Conservation (phyloP, 768 basidiomycete species). For the Nevesoporus exiguus region DNA sequence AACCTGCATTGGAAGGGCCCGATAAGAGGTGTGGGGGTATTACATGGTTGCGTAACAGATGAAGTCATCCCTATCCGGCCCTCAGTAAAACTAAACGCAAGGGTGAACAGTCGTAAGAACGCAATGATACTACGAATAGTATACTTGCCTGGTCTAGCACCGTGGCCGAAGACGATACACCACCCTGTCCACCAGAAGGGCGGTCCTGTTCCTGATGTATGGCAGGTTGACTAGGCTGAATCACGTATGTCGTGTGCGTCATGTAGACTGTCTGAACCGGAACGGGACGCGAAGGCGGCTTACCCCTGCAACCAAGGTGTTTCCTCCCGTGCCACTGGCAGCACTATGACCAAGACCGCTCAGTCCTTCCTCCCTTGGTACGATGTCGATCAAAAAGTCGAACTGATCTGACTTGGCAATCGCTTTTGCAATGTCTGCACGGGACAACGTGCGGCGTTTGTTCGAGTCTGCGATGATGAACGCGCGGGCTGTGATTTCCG, state of each 20-base stretch:
- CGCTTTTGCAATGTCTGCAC: slow-evolving; percentile 91
- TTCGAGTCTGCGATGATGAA: slow-evolving; percentile 95
- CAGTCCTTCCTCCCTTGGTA: slow-evolving; percentile 73
- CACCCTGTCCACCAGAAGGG: slow-evolving; percentile 16
- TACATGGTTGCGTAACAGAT: slow-evolving; percentile 5
- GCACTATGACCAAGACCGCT: slow-evolving; percentile 20
- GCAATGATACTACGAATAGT: neutral
- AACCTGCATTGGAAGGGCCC: neutral
- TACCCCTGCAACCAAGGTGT: slow-evolving; percentile 25
- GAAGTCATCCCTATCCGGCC: neutral
- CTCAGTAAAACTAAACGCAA: slow-evolving; percentile 24
- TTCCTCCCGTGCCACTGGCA: slow-evolving; percentile 4
- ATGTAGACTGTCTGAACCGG: slow-evolving; percentile 1
- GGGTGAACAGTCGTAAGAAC: neutral
- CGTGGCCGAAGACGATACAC: slow-evolving; percentile 16
- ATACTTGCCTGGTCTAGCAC: slow-evolving; percentile 27
- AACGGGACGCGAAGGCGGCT: neutral
- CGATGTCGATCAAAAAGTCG: slow-evolving; percentile 95
- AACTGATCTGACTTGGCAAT: slow-evolving; percentile 93
- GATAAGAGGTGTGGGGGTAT: neutral
- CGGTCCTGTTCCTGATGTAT: slow-evolving; percentile 27
- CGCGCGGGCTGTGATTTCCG: slow-evolving; percentile 93
- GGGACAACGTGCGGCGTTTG: slow-evolving; percentile 92
- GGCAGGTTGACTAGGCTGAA: slow-evolving; percentile 24
- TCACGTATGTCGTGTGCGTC: neutral